phyloP scores from a whole-genome alignment of 2,329 filamentous ascomycete genomes.

The Chrysoporthe deuterocubensis region DNA sequence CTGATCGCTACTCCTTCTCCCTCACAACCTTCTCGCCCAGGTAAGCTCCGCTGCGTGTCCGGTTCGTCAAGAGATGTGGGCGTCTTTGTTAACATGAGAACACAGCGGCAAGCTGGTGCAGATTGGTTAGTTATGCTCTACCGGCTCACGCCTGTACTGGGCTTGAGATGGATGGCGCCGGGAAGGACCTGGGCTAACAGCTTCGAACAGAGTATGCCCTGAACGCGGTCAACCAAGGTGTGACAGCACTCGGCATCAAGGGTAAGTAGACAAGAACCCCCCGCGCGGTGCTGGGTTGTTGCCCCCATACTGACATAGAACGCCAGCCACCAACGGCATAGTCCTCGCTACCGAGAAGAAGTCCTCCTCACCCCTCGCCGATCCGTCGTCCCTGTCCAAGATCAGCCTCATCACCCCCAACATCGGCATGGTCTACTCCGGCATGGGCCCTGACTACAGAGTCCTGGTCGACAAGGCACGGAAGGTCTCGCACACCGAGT shows the following conservation, averaged over 20 bases:
- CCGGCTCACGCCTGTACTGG: slow-evolving; percentile 43
- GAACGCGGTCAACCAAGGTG: slow-evolving; percentile 98
- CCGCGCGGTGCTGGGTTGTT: not conserved
- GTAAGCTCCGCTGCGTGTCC: slow-evolving; percentile 57
- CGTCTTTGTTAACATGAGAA: slow-evolving; percentile 34
- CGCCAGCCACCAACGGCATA: slow-evolving; percentile 91
- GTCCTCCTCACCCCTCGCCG: slow-evolving; percentile 95
- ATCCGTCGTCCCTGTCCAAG: slow-evolving; percentile 93
- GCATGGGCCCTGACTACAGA: slow-evolving; percentile 98
- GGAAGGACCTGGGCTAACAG: slow-evolving; percentile 29
- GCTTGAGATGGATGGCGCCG: not conserved
- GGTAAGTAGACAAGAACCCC: slow-evolving; percentile 55
- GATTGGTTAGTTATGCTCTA: slow-evolving; percentile 66
- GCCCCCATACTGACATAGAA: slow-evolving; percentile 27
- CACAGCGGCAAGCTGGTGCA: slow-evolving; percentile 96
- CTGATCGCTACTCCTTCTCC: slow-evolving; percentile 98
- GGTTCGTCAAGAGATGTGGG: slow-evolving; percentile 17
- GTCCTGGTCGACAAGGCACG: slow-evolving; percentile 97
- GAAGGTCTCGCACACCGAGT: slow-evolving; percentile 96
- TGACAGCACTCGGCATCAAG: slow-evolving; percentile 98
- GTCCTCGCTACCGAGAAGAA: slow-evolving; percentile 99
- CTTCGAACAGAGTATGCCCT: slow-evolving; percentile 84
- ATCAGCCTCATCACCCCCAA: slow-evolving; percentile 97
- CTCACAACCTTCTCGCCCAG: slow-evolving; percentile 99
- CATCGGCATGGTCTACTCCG: slow-evolving; percentile 99